Base-by-base conservation (phyloP, 805 yeast species). In the Maudiozyma saulgeensis region DNA sequence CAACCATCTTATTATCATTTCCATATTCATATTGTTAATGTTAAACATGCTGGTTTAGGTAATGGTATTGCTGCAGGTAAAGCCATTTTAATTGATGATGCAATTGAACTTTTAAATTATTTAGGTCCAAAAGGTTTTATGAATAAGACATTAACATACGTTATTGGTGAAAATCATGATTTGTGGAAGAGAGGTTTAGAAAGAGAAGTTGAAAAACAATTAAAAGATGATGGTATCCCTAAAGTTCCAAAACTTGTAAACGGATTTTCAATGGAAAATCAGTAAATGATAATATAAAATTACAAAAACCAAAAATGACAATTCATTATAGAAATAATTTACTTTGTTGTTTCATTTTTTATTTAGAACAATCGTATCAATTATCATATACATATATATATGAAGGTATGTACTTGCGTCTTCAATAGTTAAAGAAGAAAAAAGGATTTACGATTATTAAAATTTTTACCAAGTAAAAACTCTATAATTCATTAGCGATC, bases 1-100 rank as follows among this genome's bases (percentile, higher is more conserved):
- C 98, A 90, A 56, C 99, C 99, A 0, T 85, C 96, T 0, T 93
- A 91, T 65, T 93, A 93, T 62, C 98, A 93, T 61, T 84, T 93
- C 72, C 99, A 93, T 63, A 76, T 93, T 16, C 99, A 93, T 64
- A 82, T 87, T 16, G 96, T 88, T 18, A 84, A 86, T 58, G 73
- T 85, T 6, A 73, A 68, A 18, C 86, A 86, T 56, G 79, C 79
- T 1, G 87, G 93, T 1, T 58, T 83, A 48, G 81, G 88, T 43
- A 75, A 76, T 54, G 80, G 95, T 44, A 75, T 86, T 58, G 67
- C 79, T 6, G 77, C 76, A 2, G 98, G 98, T 2, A 85, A 84
- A 58, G 96, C 97, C 1, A 73, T 87, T 19, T 68, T 89, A 26
- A 66, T 93, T 42, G 95, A 87, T 50, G 95, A 87, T 52, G 76